Evolutionary conservation across 495 filamentous ascomycete species (phyloP), one percentile per base, ranked within the genome.

Genomic region (Staphylotrichum tortipilum): DNA sequence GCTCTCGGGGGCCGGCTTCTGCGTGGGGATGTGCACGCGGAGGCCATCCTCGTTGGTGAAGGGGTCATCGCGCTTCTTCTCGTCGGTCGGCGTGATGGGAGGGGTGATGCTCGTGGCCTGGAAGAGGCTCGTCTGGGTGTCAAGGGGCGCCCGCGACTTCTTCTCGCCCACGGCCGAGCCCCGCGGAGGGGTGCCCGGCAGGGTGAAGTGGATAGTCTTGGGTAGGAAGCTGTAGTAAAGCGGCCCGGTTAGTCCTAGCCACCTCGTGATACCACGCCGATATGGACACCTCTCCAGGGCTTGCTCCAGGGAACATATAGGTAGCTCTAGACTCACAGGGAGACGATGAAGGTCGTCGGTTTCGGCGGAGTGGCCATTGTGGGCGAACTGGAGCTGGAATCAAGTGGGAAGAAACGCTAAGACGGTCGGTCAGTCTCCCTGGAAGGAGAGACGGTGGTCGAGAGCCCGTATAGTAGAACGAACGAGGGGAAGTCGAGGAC

Each of bases 321-420:
- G 26, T 5, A 10, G 26, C 26, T 28, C 10, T 28, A 30, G 7
- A 76, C 83, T 75, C 77, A 91, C 86, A 91, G 73, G n/a, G 86
- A 88, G 55, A 78, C 85, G 49, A 91, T 78, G 60, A 89, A 88
- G 66, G 88, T 78, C 7, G 86, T 89, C 86, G 89, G 89, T 53
- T 44, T 80, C 73, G 58, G 55, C 54, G 39, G 42, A 26, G 21
- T 0, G 24, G 2, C n/a, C 86, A 89, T 89, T 53, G 45, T 80
- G 74, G 58, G 55, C 54, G 39, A 45, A 26, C 28, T 0, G 24
- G 2, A 4, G 21, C 15, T 3, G 9, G 12, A 18, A 12, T 17
- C 17, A 31, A 3, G n/a, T 3, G 2, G 19, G 10, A 14, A 10
- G 24, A 10, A 28, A n/a, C 1, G 21, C 14, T 50, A 18, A 5